Conservation (phyloP, 2,329 filamentous ascomycete species). For the Talaromyces rugulosus region DNA sequence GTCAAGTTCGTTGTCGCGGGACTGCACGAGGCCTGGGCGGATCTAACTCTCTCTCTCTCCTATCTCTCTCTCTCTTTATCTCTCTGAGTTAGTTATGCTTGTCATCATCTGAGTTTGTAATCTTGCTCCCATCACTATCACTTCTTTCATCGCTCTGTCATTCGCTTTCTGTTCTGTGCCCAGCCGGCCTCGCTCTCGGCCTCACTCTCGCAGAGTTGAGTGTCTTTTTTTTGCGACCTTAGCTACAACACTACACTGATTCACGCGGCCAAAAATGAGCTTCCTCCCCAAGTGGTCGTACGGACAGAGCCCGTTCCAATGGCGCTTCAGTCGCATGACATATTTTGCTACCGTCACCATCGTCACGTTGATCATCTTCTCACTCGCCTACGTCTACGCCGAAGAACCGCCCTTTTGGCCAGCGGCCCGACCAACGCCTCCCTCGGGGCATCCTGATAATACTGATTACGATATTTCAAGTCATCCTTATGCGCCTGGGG, state of each 20-base stretch:
- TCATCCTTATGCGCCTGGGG: neutral
- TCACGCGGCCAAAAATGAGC: neutral
- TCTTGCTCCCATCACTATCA: neutral
- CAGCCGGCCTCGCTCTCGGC: neutral
- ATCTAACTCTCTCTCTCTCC: neutral
- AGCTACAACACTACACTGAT: neutral
- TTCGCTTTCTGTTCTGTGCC: neutral
- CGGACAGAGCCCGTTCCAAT: conserved; percentile 5
- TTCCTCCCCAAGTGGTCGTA: conserved; percentile 9
- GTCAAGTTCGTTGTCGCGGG: neutral
- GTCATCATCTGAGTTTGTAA: neutral
- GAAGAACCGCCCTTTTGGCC: conserved; percentile 11
- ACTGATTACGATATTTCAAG: neutral
- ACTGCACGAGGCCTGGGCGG: neutral
- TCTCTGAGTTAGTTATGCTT: neutral
- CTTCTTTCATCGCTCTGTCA: neutral
- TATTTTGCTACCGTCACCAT: conserved; percentile 10
- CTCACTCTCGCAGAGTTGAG: neutral
- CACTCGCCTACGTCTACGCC: conserved; percentile 12
- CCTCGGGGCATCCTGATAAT: neutral
- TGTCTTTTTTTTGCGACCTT: neutral
- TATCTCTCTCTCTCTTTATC: neutral
- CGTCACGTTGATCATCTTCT: conserved; percentile 9
- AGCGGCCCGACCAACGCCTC: neutral
- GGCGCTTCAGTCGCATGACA: conserved; percentile 7